Evolutionary conservation across 2,329 filamentous ascomycete species (phyloP).

Genomic region (Chlorencoelia australis): DNA sequence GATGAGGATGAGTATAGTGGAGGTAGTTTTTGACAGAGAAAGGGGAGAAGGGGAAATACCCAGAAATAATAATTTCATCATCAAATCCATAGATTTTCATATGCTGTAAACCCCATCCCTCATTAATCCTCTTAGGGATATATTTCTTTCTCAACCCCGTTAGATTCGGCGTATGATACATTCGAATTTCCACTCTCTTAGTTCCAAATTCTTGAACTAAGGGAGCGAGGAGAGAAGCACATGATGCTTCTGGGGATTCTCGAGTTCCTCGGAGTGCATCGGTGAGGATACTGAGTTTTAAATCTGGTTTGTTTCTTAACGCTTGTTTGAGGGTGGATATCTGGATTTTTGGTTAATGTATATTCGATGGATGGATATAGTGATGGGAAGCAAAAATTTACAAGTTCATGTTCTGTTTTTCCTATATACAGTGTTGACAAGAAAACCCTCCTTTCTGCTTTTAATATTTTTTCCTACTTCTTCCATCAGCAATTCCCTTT

Average conservation of each 20-base stretch:
- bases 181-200: slow-evolving; percentile 79
- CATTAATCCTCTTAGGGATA: slow-evolving; percentile 84
- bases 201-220: slow-evolving; percentile 76
- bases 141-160: slow-evolving; percentile 76
- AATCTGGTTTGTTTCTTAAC: slow-evolving; percentile 60
- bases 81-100: slow-evolving; percentile 98
- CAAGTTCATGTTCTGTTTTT: slow-evolving; percentile 80
- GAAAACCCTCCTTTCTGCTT: slow-evolving; percentile 72
- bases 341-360: slow-evolving; percentile 30
- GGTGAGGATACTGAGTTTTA: slow-evolving; percentile 81
- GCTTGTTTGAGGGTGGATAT: slow-evolving; percentile 70
- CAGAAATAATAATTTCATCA: slow-evolving; percentile 89
- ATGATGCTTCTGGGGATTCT: slow-evolving; percentile 77
- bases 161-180: slow-evolving; percentile 97
- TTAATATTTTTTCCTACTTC: slow-evolving; percentile 64
- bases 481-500: slow-evolving; percentile 19
- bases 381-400: slow-evolving; percentile 34
- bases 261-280: slow-evolving; percentile 86
- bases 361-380: slow-evolving; percentile 9
- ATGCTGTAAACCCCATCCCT: slow-evolving; percentile 96
- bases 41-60: slow-evolving; percentile 39
- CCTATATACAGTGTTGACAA: slow-evolving; percentile 96
- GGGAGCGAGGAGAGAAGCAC: slow-evolving; percentile 76
- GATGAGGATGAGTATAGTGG: no score
- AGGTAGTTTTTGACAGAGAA: background rate